Evolutionary conservation across 805 yeast genomes (phyloP).

Genomic region (Kodamaea leandrae): DNA sequence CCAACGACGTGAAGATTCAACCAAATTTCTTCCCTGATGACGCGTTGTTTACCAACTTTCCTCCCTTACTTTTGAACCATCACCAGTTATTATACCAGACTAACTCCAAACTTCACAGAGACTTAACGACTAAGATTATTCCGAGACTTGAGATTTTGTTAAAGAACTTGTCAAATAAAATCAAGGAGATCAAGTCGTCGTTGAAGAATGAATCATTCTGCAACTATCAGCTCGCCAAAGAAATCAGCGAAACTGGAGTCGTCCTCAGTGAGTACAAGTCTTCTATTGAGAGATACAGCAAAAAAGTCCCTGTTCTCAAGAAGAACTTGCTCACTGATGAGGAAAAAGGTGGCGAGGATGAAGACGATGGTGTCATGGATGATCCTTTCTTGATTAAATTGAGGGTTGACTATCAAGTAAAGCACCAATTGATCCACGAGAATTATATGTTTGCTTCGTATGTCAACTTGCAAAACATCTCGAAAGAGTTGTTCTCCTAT

Average conservation of each 20-base stretch:
- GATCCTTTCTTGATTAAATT: slow-evolving; percentile 44
- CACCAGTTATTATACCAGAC: slow-evolving; percentile 29
- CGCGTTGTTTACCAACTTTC: slow-evolving; percentile 26
- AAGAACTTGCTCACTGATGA: slow-evolving; percentile 17
- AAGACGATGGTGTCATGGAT: slow-evolving; percentile 27
- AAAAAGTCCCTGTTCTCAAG: slow-evolving; percentile 34
- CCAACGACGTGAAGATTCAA: slow-evolving; percentile 20
- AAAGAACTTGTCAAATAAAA: slow-evolving; percentile 35
- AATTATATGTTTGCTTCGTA: slow-evolving; percentile 42
- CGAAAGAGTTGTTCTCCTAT: slow-evolving; percentile 36
- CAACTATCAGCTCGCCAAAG: slow-evolving; percentile 32
- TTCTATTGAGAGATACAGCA: slow-evolving; percentile 34
- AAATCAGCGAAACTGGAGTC: slow-evolving; percentile 58
- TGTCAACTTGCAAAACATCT: slow-evolving; percentile 40
- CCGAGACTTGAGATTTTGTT: slow-evolving; percentile 37
- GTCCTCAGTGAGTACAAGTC: slow-evolving; percentile 39
- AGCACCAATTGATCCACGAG: slow-evolving; percentile 40
- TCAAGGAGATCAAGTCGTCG: slow-evolving; percentile 40
- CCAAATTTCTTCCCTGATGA: slow-evolving; percentile 24
- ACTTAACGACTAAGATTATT: slow-evolving; percentile 30
- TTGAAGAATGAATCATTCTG: slow-evolving; percentile 43
- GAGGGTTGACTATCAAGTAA: slow-evolving; percentile 38
- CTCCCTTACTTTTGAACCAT: slow-evolving; percentile 34
- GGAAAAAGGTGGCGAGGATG: slow-evolving; percentile 22
- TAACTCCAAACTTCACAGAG: slow-evolving; percentile 30